These are phyloP conservation scores for Posidonia australis DNA, from an alignment of 106 monocot species.

Conservation along the genomic window DNA sequence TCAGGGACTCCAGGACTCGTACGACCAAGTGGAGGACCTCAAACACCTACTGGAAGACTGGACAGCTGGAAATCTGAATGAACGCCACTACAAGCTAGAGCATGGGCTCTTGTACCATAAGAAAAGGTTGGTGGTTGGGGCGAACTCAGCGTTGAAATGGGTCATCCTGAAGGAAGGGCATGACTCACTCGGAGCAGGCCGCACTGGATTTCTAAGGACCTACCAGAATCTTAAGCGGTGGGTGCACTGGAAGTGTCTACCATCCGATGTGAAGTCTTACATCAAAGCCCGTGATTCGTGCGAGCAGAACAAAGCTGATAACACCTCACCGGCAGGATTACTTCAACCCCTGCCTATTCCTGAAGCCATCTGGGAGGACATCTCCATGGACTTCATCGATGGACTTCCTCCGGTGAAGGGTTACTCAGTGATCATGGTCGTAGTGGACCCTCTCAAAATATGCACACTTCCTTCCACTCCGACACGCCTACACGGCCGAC, in stretches of 20 bases:
- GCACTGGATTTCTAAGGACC: neutral
- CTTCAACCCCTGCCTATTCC: too few relatives aligned
- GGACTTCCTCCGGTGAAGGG: neutral
- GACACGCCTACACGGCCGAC: neutral
- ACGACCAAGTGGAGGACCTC: neutral
- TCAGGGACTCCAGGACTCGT: neutral
- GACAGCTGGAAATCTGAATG: neutral
- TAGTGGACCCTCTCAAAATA: conserved; percentile 7
- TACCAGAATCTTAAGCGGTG: neutral
- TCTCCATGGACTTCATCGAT: neutral
- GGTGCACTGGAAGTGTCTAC: neutral
- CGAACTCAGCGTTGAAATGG: neutral
- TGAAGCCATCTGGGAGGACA: too few relatives aligned
- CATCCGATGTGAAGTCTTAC: neutral
- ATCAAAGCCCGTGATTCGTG: neutral
- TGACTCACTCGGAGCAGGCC: neutral
- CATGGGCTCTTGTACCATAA: neutral
- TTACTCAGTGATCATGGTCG: neutral
- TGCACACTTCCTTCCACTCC: conserved; percentile 2
- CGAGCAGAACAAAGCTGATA: neutral
- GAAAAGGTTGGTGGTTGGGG: neutral
- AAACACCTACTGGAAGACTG: neutral
- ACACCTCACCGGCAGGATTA: too few relatives aligned
- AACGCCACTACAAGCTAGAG: neutral
- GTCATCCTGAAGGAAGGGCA: neutral